A percentile compares a stretch with the other conserved stretches of the same genome.
These are phyloP conservation scores for Fusarium bactridioides DNA, from an alignment of 2,329 filamentous ascomycete genomes.

Conservation along the genomic window DNA sequence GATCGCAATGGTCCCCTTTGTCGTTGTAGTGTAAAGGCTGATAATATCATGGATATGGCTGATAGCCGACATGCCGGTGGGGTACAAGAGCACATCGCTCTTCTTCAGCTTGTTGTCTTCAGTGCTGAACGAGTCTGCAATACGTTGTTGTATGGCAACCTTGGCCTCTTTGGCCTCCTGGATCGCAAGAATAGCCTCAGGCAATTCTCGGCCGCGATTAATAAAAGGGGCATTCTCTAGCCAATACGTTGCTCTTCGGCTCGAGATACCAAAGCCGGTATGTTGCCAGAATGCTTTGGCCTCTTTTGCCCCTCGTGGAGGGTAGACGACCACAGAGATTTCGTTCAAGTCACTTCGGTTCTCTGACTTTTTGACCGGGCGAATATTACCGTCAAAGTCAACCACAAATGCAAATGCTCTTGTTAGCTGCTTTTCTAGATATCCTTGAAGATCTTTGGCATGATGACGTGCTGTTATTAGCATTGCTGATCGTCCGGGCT, in stretches of 20 bases:
- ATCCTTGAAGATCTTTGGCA: constrained; percentile 24
- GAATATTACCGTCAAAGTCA: neutral
- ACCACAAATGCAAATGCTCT: constrained; percentile 1
- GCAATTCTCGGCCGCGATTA: neutral
- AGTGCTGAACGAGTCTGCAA: constrained; percentile 33
- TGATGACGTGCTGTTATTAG: constrained; percentile 25
- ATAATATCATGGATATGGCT: constrained; percentile 33
- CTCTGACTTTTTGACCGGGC: neutral
- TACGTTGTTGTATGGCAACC: constrained; percentile 17
- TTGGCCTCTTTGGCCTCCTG: constrained; percentile 17
- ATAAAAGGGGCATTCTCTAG: constrained; percentile 35
- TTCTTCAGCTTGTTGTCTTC: neutral
- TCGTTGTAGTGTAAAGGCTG: neutral
- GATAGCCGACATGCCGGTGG: constrained; percentile 62
- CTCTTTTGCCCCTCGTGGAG: constrained; percentile 17
- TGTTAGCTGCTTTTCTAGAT: constrained; percentile 17
- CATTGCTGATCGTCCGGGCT: neutral
- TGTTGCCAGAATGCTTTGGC: constrained; percentile 45
- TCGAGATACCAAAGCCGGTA: constrained; percentile 43
- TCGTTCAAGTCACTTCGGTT: neutral
- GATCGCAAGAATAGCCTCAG: neutral
- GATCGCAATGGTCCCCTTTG: constrained; percentile 28
- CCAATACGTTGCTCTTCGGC: constrained; percentile 40
- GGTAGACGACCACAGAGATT: constrained; percentile 29
- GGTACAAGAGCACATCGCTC: constrained; percentile 57